These are phyloP conservation scores for Sicyos edulis DNA, from an alignment of 306 rosid genomes.

Conservation along the genomic window DNA sequence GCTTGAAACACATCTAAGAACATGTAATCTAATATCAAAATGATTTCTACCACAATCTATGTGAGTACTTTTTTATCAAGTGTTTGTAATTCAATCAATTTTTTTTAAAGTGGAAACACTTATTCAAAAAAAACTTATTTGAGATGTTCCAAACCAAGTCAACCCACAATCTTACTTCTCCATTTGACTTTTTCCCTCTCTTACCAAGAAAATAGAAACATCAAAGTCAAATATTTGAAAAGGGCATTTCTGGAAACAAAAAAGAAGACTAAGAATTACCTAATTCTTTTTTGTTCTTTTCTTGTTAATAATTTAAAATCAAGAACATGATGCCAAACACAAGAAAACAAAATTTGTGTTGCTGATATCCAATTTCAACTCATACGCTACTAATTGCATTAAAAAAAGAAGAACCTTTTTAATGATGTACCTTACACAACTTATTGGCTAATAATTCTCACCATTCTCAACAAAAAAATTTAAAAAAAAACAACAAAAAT, in stretches of 20 bases:
- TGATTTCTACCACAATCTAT: neutral
- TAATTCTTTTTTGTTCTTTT: neutral
- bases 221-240: neutral
- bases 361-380: neutral
- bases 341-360: neutral
- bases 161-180: neutral
- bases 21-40: neutral
- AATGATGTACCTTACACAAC: no score
- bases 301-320: neutral
- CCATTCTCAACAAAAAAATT: no score
- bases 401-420: neutral
- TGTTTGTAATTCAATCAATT: neutral
- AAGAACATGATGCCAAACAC: conserved; percentile 19
- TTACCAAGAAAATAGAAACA: neutral
- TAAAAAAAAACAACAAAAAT: no score
- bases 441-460: no score
- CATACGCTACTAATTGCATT: neutral
- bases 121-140: neutral
- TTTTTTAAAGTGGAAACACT: neutral
- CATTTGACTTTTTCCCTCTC: neutral
- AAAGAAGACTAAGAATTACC: neutral
- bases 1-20: neutral
- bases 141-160: neutral
- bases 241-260: conserved; percentile 17
- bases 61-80: no score